Percentiles rank a stretch among this genome's conserved stretches.
phyloP scores from a whole-genome alignment of 202 grass and related monocot genomes.

The Carex arenaria region DNA sequence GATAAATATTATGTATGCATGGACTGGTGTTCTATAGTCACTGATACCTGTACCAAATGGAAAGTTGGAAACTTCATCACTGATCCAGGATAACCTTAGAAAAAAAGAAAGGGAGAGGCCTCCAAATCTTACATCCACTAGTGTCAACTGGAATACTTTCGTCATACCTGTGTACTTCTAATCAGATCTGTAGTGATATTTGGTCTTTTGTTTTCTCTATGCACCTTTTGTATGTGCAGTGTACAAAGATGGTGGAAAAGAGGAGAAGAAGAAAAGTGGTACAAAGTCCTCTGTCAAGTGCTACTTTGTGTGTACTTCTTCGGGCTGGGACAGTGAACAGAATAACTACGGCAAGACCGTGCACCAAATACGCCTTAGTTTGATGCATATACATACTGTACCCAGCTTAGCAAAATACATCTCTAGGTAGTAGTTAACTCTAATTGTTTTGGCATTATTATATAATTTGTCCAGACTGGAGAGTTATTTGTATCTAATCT shows the following conservation, averaged over 20 bases:
- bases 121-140: not conserved
- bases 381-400: slow-evolving; percentile 66
- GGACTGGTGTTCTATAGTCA: not conserved
- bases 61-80: not conserved
- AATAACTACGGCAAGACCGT: slow-evolving; percentile 22
- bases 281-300: slow-evolving; percentile 53
- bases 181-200: not conserved
- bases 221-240: slow-evolving; percentile 27
- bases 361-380: slow-evolving; percentile 41
- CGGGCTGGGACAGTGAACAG: slow-evolving; percentile 39
- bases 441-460: not conserved
- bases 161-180: not conserved
- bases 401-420: slow-evolving; percentile 59
- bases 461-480: not conserved
- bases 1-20: not conserved
- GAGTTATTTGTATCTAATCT: not conserved
- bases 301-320: slow-evolving; percentile 65
- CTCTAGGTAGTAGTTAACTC: slow-evolving; percentile 42
- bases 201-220: not conserved
- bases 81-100: slow-evolving; percentile 8
- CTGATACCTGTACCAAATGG: not conserved
- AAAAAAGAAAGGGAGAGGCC: not conserved
- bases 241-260: slow-evolving; percentile 74
- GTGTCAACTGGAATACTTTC: not conserved
- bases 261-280: slow-evolving; percentile 33